Base-by-base conservation (phyloP, 108 stramenopile species). In the Nitzschia inconspicua region DNA sequence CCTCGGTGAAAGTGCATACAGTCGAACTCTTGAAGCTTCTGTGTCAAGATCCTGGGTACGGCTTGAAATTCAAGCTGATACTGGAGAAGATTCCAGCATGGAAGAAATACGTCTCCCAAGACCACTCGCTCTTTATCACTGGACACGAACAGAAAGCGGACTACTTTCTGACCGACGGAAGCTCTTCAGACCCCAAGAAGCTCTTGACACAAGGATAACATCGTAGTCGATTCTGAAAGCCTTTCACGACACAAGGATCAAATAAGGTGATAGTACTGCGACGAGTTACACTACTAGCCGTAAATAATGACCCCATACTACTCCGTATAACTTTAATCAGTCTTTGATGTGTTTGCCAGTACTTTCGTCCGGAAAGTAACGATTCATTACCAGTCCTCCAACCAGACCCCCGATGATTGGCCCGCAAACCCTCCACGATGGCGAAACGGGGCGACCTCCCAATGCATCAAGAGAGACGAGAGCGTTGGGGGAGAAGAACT, bases 151-250 rank as follows among this genome's bases (percentile, higher is more conserved):
- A 78, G 49, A 66, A 50, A 44, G 66, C 74, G 13, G 86, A 88
- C 65, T 88, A 88, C 61, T 88, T 88, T 50, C 70, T 88, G 72
- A 83, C 86, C 0, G 82, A 83, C 47, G 82, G 83, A 13, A 44
- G 63, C 39, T 56, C 71, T 13, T 57, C 47, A 22, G 70, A 74
- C 34, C 18, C 70, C 3, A 79, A 61, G 20, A 83, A 76, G 46
- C 37, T 83, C 18, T 47, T 83, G 57, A 79, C 77, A 14, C 43
- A 73, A 30, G 44, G 36, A 25, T 57, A 35, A 58, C 29, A 14
- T 48, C 4, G 13, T 13, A 37, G 36, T 13, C 36, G 13, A 37
- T 8, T 13, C 36, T 10, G 13, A 37, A 10, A 13, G 36, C 36
- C 8, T 37, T 13, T 13, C n/a, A n/a, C 20, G 44, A 6, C 16